Base-by-base conservation (phyloP, 148 eudicot genomes). In the Spergularia bocconei region DNA sequence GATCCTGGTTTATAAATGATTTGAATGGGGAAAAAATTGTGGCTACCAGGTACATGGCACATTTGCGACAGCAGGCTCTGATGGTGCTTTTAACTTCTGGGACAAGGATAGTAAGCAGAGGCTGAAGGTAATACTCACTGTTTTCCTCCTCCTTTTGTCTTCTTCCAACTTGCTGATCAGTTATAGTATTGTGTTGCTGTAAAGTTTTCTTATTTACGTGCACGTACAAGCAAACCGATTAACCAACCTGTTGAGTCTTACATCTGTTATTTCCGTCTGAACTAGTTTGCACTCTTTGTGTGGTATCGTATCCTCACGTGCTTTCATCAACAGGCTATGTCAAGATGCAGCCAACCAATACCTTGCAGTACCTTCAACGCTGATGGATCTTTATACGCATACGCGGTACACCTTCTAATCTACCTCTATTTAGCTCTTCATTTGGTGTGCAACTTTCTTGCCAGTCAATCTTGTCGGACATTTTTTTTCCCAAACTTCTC, bases 81-180 rank as follows among this genome's bases (percentile, higher is more conserved):
- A 94, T 80, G 98, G 98, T 63, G 87, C 88, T 79, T 91, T 90
- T 75, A 94, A 90, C 77, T 94, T 91, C 77, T 94, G 98, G 98
- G 97, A 94, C 84, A 94, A 94, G 79, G 98, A 94, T 78, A 94
- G 98, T 79, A 94, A 94, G 85, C 98, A 94, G 79, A 85, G 98
- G 78, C 87, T 94, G 41, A 94, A 94, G 95, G 98, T 94, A 68
- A 72, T 64, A 21, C 16, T 67, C 71, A 44, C 48, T 44, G 48
- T 44, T 6, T 21, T 67, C 11, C 29, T 48, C 62, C 33, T 19
- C 62, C 8, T 58, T 1, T 23, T 19, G 20, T 6, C 9, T 20
- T 59, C 63, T 59, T 21, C 4, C 29, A 19, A 59, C 62, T 15
- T 56, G 17, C 29, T 19, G 21, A 3, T 19, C 62, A 58, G 44